A percentile compares a stretch with the other conserved stretches of the same genome.
These are phyloP conservation scores for Dothistroma pini DNA, from an alignment of 2,329 filamentous ascomycete species.

Conservation along the genomic window DNA sequence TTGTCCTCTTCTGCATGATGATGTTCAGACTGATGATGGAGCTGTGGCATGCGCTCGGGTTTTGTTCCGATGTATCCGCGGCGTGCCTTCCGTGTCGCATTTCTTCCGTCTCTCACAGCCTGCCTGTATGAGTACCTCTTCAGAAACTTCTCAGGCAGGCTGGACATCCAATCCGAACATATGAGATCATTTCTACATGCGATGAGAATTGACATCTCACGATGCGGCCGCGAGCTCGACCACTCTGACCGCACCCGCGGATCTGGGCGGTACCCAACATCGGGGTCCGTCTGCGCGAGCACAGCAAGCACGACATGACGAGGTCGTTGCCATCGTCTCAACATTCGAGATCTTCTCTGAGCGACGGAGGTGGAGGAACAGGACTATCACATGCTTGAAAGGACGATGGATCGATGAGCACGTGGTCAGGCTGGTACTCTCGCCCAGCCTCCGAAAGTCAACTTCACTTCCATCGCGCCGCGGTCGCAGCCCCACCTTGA, in stretches of 20 bases:
- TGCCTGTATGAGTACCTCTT: no score
- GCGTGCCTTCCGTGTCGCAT: no score
- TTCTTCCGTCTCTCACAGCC: no score
- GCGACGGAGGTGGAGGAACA: not conserved
- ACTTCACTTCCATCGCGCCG: not conserved
- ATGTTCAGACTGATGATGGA: no score
- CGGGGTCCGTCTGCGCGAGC: not conserved
- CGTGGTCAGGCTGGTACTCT: not conserved
- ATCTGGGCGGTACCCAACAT: not conserved
- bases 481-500: not conserved
- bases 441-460: not conserved
- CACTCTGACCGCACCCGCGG: not conserved
- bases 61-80: no score
- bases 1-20: no score
- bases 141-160: no score
- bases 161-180: not conserved
- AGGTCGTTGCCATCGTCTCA: not conserved
- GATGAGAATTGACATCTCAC: not conserved
- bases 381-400: not conserved
- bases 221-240: not conserved
- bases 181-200: not conserved
- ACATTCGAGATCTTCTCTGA: not conserved
- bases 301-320: not conserved
- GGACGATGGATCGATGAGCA: not conserved
- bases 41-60: no score